phyloP scores from a whole-genome alignment of 768 basidiomycete species.

The Crassisporium funariophilum region DNA sequence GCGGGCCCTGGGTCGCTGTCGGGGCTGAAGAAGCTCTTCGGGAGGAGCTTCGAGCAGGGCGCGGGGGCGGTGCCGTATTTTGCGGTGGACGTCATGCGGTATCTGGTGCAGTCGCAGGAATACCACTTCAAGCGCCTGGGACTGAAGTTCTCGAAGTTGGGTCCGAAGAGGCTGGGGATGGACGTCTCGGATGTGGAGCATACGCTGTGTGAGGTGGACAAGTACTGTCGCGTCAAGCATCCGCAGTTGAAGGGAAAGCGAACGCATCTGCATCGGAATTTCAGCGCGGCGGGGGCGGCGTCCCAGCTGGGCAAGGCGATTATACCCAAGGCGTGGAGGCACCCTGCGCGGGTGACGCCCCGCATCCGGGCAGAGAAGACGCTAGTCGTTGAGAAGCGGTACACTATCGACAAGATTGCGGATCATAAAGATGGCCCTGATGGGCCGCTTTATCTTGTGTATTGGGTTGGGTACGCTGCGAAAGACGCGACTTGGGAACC shows the following conservation, averaged over 20 bases:
- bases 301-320: slow-evolving; percentile 1
- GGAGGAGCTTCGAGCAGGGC: slow-evolving; percentile 37
- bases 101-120: slow-evolving; percentile 60
- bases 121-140: slow-evolving; percentile 64
- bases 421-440: slow-evolving; percentile 38
- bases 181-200: slow-evolving; percentile 77
- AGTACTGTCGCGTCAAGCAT: slow-evolving; percentile 66
- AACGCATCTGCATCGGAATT: slow-evolving; percentile 39
- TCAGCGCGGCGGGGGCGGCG: slow-evolving; percentile 26
- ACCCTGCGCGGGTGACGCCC: slow-evolving; percentile 41
- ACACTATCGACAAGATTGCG: slow-evolving; percentile 37
- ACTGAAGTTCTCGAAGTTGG: slow-evolving; percentile 52
- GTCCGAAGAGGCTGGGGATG: slow-evolving; percentile 51
- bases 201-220: slow-evolving; percentile 77
- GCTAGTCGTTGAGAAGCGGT: slow-evolving; percentile 46
- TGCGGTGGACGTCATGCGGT: slow-evolving; percentile 63
- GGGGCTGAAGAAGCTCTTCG: slow-evolving; percentile 73
- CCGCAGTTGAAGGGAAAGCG: slow-evolving; percentile 47
- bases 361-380: slow-evolving; percentile 42
- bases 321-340: slow-evolving; percentile 60
- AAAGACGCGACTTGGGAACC: slow-evolving; percentile 63
- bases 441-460: slow-evolving; percentile 46
- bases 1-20: slow-evolving; percentile 67
- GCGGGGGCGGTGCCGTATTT: slow-evolving; percentile 33
- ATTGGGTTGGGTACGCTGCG: slow-evolving; percentile 57